Percentiles rank a stretch among this genome's conserved stretches.
These are phyloP conservation scores for Blastobotrys illinoisensis DNA, from an alignment of 1,139 yeast species.

Conservation along the genomic window DNA sequence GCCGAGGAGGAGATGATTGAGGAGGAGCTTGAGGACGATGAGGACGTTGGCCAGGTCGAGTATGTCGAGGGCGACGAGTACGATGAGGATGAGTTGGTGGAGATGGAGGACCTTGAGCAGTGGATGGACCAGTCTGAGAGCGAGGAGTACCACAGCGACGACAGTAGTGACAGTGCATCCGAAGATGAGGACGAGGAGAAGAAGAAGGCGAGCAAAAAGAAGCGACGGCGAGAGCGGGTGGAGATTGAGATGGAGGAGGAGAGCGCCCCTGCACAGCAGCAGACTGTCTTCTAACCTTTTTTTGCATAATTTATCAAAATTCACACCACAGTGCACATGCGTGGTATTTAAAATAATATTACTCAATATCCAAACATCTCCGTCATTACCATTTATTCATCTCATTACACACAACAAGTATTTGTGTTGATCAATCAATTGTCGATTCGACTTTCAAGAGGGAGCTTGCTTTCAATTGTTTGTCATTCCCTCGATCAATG, in stretches of 20 bases:
- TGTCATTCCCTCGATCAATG: too few species aligned
- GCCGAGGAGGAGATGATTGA: conserved; percentile 61
- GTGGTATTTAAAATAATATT: too few species aligned
- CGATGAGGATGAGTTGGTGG: conserved; percentile 76
- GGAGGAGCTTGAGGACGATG: conserved; percentile 44
- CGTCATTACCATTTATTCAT: too few species aligned
- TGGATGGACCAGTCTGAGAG: conserved; percentile 61
- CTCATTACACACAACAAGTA: too few species aligned
- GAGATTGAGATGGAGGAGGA: conserved; percentile 85
- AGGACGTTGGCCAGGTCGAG: conserved; percentile 74
- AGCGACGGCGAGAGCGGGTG: conserved; percentile 39
- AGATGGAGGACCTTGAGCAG: conserved; percentile 83
- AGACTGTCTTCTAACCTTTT: conserved; percentile 1
- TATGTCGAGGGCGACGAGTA: conserved; percentile 73
- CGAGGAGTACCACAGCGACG: conserved; percentile 32
- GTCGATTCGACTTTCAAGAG: too few species aligned
- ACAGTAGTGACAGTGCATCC: conserved; percentile 32
- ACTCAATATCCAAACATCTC: too few species aligned
- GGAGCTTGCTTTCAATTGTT: too few species aligned
- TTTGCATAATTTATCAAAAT: not conserved
- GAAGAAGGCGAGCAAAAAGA: conserved; percentile 19
- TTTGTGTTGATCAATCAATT: too few species aligned
- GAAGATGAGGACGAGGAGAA: conserved; percentile 37
- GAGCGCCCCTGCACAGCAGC: conserved; percentile 24
- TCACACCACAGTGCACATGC: too few species aligned